phyloP scores from a whole-genome alignment of 306 rosid genomes.

The Ziziphus jujuba region DNA sequence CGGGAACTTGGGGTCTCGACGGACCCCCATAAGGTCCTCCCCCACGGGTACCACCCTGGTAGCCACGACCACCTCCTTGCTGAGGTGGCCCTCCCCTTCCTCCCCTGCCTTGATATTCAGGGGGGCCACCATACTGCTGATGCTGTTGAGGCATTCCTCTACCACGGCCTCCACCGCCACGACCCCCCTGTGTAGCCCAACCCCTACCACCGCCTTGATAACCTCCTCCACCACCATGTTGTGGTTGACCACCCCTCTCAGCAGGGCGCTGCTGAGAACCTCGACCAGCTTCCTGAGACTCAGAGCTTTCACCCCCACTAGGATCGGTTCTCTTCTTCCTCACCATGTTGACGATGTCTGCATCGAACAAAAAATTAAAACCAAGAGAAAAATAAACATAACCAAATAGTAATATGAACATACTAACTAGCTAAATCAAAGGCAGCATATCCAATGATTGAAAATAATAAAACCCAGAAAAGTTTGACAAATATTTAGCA shows the following conservation, averaged over 20 bases:
- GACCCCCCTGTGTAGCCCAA: constrained; percentile 67
- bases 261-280: constrained; percentile 47
- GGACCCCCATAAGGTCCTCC: constrained; percentile 70
- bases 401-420: too few species aligned
- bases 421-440: too few species aligned
- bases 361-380: too few species aligned
- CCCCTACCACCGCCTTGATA: constrained; percentile 65
- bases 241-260: constrained; percentile 55
- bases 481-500: too few species aligned
- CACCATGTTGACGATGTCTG: constrained; percentile 38
- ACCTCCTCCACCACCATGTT: constrained; percentile 63
- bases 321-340: constrained; percentile 81
- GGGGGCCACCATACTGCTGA: constrained; percentile 55
- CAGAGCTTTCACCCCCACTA: constrained; percentile 63
- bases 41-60: constrained; percentile 41
- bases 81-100: constrained; percentile 82
- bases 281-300: constrained; percentile 44
- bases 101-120: constrained; percentile 75
- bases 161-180: constrained; percentile 49
- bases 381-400: too few species aligned
- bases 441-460: too few species aligned
- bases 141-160: constrained; percentile 62
- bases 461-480: too few species aligned
- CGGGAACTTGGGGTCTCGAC: constrained; percentile 72
- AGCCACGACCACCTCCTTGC: constrained; percentile 71